Conservation (phyloP, 495 filamentous ascomycete species). For the Lasiosphaeria miniovina region DNA sequence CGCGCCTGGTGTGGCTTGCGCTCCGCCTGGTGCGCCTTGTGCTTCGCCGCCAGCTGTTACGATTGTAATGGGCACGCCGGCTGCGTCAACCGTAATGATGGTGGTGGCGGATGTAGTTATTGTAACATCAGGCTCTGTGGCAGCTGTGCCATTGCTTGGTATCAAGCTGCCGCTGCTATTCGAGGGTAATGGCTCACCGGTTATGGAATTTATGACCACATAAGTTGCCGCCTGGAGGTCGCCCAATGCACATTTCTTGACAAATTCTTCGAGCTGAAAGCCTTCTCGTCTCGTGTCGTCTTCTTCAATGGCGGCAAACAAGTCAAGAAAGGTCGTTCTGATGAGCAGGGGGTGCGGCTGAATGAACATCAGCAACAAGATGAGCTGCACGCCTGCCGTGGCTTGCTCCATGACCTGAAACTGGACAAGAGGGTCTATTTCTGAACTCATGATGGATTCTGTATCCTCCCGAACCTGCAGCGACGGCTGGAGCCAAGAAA, state of each 20-base stretch:
- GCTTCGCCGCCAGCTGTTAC: not conserved
- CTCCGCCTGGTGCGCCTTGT: not conserved
- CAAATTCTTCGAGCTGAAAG: constrained; percentile 19
- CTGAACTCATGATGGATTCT: constrained; percentile 13
- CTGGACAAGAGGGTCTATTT: constrained; percentile 19
- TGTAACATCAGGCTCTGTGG: not conserved
- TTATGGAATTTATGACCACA: constrained; percentile 4
- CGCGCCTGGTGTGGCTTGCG: not conserved
- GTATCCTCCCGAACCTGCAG: constrained; percentile 2
- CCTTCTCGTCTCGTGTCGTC: constrained; percentile 9
- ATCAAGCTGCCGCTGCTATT: not conserved
- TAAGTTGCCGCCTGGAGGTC: constrained; percentile 10
- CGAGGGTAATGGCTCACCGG: not conserved
- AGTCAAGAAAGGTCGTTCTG: constrained; percentile 9
- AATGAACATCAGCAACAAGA: constrained; percentile 18
- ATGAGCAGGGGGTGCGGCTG: constrained; percentile 22
- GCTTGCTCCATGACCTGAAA: constrained; percentile 9
- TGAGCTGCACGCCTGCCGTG: constrained; percentile 8
- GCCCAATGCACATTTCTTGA: constrained; percentile 7
- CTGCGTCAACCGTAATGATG: not conserved
- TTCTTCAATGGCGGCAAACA: constrained; percentile 11
- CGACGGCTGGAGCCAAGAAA: constrained; percentile 18
- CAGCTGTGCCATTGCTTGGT: constrained; percentile 4
- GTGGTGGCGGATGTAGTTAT: not conserved
- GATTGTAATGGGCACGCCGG: constrained; percentile 4